Percentiles rank a stretch among this genome's conserved stretches.
Evolutionary conservation across 2,329 filamentous ascomycete genomes (phyloP).

Genomic region (Orbilia javanica): DNA sequence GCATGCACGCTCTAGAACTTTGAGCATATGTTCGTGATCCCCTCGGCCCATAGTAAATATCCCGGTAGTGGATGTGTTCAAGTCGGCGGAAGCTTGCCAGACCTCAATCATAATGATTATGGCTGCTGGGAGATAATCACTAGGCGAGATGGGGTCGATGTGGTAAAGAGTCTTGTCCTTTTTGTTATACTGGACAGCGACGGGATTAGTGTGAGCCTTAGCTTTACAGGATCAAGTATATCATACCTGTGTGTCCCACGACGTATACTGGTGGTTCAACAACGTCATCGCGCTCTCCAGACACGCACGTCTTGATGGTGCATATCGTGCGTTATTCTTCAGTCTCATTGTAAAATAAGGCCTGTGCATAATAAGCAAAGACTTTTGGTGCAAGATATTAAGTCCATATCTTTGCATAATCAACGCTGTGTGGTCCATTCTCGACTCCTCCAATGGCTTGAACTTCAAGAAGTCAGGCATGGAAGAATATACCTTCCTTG

Average conservation of each 20-base stretch:
- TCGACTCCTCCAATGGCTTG: conserved; percentile 78
- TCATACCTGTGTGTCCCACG: conserved; percentile 84
- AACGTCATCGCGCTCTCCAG: conserved; percentile 88
- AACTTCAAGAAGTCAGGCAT: conserved; percentile 85
- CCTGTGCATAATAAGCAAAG: conserved; percentile 87
- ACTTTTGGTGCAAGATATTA: conserved; percentile 88
- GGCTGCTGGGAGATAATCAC: conserved; percentile 62
- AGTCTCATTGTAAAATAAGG: conserved; percentile 82
- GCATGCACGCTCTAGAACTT: conserved; percentile 73
- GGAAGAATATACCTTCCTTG: conserved; percentile 74
- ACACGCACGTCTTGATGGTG: conserved; percentile 83
- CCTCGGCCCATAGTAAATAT: conserved; percentile 71
- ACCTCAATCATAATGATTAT: conserved; percentile 62
- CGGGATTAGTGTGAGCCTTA: conserved; percentile 75
- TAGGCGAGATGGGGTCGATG: conserved; percentile 68
- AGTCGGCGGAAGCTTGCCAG: conserved; percentile 64
- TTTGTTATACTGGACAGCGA: conserved; percentile 62
- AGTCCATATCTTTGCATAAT: conserved; percentile 87
- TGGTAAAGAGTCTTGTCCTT: conserved; percentile 63
- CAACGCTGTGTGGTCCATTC: conserved; percentile 75
- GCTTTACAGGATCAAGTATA: conserved; percentile 79
- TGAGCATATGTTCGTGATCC: conserved; percentile 80
- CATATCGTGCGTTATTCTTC: conserved; percentile 81
- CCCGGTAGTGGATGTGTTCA: conserved; percentile 63
- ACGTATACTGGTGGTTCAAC: conserved; percentile 78